Base-by-base conservation (phyloP, 306 rosid genomes). In the Glycine soja region DNA sequence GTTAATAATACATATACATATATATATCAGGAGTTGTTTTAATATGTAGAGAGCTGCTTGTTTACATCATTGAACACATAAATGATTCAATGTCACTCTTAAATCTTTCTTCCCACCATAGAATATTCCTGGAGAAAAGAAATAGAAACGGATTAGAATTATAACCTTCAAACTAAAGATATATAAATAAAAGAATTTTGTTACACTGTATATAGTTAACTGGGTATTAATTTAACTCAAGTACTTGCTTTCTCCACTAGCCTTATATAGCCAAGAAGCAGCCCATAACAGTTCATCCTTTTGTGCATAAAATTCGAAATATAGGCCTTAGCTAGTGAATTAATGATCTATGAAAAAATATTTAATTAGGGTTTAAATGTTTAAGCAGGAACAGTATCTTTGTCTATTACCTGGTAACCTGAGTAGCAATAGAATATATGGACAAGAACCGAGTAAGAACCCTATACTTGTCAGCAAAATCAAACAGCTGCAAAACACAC, bases 261-360 rank as follows among this genome's bases (percentile, higher is more conserved):
- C 95, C 73, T 90, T 91, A 88, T 87, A 87, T 51, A 91, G 74
- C 98, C 98, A 95, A 67, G 90, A 80, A 47, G 97, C 97, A 32
- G 93, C 97, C 98, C 97, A 95, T 72, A 92, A 66, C 75, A 91
- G 76, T 88, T 91, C 98, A 81, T 95, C 98, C 98, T 92, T 6
- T 88, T 73, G 56, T 24, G 30, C 24, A 59, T 7, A 75, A 0
- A 79, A 67, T 62, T 76, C 18, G 12, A 14, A 40, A 61, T 8
- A 34, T 74, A 3, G 1, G 2, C 18, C 36, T 76, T 10, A 42
- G 12, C 2, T 24, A 24, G 30, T 24, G 30, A 24, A 24, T 24
- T 24, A 24, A 24, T 24, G 1, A 24, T 24, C 30, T 24, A 24
- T 70, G 56, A 47, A 40, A 11, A 19, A 47, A 61, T 4, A 38